Base-by-base conservation (phyloP, 306 rosid species). In the Luffa aegyptiaca region DNA sequence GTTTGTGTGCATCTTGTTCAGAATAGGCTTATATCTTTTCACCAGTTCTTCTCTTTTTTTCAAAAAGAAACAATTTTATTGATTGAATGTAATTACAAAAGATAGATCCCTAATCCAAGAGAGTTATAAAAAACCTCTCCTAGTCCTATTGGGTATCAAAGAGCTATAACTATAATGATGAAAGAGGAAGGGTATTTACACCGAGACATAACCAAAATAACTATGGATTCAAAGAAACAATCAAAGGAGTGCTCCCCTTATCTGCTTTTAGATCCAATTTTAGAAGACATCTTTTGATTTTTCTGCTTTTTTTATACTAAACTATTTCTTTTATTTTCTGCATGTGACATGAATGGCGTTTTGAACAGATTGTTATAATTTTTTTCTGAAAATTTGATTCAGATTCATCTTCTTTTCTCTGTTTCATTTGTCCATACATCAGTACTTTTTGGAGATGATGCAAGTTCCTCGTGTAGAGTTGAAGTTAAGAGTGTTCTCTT, bases 381-480 rank as follows among this genome's bases (percentile, higher is more conserved):
- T n/a, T 52, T n/a, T n/a, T n/a, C n/a, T 52, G 20, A 52, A 64
- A 64, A 35, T 3, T 64, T 33, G 49, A 66, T 66, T 63, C 49
- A 17, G 5, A 35, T 74, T 33, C 18, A 46, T 53, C 9, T 68
- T 17, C 14, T 46, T 26, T 2, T 77, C 65, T 76, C 16, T 5
- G 35, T 26, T 26, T 26, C 77, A 77, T 59, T 74, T 57, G 53
- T 59, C 37, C 35, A 57, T 26, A 26, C 88, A 72, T 82, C 92
- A 96, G 99, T 93, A 57, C 82, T 91, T 96, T 86, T 76, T 96
- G 89, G 99, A 96, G 92, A 86, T 86, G 85, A 91, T 96, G 99
- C 93, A 91, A 88, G 99, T 96, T 66, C 99, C 98, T 69, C 90
- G 99, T 79, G 99, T 96, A 88, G 98, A 96, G 88, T 90, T n/a